Evolutionary conservation across 2,329 filamentous ascomycete genomes (phyloP).

Genomic region (Sphaerulina vaccinii): DNA sequence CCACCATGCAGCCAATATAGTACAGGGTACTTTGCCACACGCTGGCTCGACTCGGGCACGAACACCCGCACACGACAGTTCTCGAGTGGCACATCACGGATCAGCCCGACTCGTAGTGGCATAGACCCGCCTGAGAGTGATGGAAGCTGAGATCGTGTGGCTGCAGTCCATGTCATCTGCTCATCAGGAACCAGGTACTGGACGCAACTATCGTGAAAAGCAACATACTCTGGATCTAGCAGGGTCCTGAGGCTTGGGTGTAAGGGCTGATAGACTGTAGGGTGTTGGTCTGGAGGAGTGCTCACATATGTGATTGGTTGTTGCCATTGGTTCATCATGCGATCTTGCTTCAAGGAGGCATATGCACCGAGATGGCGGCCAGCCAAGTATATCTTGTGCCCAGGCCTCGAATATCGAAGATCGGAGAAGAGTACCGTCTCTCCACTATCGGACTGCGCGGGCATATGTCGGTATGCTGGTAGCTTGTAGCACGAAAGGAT

Average conservation of each 20-base stretch:
- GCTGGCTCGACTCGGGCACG: slow-evolving; percentile 18
- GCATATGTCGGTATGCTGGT: no score
- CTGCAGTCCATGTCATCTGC: slow-evolving; percentile 19
- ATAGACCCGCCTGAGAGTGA: slow-evolving; percentile 15
- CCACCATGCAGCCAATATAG: slow-evolving; percentile 16
- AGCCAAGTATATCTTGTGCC: neutral
- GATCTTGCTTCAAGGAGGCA: neutral
- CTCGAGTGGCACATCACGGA: slow-evolving; percentile 19
- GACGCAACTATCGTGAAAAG: slow-evolving; percentile 22
- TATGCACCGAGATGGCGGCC: neutral
- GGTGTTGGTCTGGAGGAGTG: slow-evolving; percentile 7
- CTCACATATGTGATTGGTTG: slow-evolving; percentile 1
- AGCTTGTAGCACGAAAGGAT: no score
- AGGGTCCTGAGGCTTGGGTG: slow-evolving; percentile 19
- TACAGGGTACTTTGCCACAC: slow-evolving; percentile 10
- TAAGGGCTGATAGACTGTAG: slow-evolving; percentile 17
- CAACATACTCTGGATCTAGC: slow-evolving; percentile 25
- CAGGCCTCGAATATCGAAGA: no score
- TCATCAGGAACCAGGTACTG: slow-evolving; percentile 24
- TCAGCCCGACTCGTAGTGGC: slow-evolving; percentile 15
- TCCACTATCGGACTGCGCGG: no score
- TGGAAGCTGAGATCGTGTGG: slow-evolving; percentile 16
- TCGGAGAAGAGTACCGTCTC: no score
- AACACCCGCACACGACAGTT: slow-evolving; percentile 22
- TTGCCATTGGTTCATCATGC: slow-evolving; percentile 15